Conservation (phyloP, 768 basidiomycete genomes). For the Holtermanniella nyarrowii region DNA sequence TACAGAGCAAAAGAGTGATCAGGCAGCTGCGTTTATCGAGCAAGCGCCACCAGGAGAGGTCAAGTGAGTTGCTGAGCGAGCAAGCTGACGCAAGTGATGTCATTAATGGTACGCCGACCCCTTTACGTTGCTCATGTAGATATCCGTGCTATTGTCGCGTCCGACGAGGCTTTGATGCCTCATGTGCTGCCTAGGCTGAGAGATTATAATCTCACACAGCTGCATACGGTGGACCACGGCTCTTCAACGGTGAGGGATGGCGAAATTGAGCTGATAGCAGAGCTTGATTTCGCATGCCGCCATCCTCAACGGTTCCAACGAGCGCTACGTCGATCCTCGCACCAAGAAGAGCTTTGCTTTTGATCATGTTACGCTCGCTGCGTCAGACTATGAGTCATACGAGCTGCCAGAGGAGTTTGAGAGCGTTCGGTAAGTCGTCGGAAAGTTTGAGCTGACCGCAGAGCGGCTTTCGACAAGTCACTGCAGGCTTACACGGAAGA, state of each 20-base stretch:
- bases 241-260: conserved; percentile 50
- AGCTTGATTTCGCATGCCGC: conserved; percentile 71
- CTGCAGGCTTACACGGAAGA: conserved; percentile 59
- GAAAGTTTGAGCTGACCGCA: conserved; percentile 31
- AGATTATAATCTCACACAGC: conserved; percentile 80
- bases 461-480: conserved; percentile 60
- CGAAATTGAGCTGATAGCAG: conserved; percentile 43
- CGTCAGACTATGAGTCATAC: conserved; percentile 55
- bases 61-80: conserved; percentile 45
- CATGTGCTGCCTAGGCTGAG: conserved; percentile 67
- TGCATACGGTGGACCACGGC: conserved; percentile 66
- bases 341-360: conserved; percentile 68
- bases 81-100: conserved; percentile 51
- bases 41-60: conserved; percentile 94
- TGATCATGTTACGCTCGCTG: conserved; percentile 67
- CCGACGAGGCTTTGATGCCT: conserved; percentile 71
- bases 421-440: conserved; percentile 55
- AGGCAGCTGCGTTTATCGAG: conserved; percentile 65
- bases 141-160: conserved; percentile 75
- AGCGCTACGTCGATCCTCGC: conserved; percentile 74
- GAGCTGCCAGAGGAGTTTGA: conserved; percentile 59
- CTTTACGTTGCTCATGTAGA: conserved; percentile 47
- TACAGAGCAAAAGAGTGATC: conserved; percentile 22
- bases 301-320: conserved; percentile 48
- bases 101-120: conserved; percentile 55